These are phyloP conservation scores for Pseudofabraea citricarpa DNA, from an alignment of 2,329 filamentous ascomycete species.

Conservation along the genomic window DNA sequence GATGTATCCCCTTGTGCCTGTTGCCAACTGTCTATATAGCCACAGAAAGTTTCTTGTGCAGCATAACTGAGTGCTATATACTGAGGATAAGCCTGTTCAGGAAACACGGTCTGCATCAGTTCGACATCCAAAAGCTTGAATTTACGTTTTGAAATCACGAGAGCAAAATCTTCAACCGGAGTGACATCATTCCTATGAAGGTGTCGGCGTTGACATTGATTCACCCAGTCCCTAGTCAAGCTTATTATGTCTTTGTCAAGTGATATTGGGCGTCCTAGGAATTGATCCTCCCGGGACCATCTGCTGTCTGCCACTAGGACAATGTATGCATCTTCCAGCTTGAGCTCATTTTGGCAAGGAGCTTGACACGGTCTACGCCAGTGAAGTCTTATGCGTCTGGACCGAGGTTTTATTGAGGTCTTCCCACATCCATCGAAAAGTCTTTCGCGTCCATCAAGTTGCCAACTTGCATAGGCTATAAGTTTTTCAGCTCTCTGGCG, in stretches of 20 bases:
- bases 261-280: neutral
- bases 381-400: neutral
- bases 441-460: neutral
- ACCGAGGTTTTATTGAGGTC: neutral
- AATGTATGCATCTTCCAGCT: neutral
- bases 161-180: neutral
- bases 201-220: neutral
- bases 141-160: neutral
- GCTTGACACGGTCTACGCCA: neutral
- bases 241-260: neutral
- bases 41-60: neutral
- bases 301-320: neutral
- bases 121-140: neutral
- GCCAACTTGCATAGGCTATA: neutral
- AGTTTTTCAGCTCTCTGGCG: neutral
- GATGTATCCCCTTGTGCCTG: neutral
- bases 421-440: neutral
- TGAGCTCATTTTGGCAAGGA: neutral
- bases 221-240: neutral
- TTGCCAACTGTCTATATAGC: neutral
- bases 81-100: neutral
- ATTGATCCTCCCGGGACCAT: neutral
- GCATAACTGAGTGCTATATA: neutral
- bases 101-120: neutral
- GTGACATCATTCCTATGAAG: neutral